Conservation (phyloP, 75 land plant genomes). For the Sequoia sempervirens region DNA sequence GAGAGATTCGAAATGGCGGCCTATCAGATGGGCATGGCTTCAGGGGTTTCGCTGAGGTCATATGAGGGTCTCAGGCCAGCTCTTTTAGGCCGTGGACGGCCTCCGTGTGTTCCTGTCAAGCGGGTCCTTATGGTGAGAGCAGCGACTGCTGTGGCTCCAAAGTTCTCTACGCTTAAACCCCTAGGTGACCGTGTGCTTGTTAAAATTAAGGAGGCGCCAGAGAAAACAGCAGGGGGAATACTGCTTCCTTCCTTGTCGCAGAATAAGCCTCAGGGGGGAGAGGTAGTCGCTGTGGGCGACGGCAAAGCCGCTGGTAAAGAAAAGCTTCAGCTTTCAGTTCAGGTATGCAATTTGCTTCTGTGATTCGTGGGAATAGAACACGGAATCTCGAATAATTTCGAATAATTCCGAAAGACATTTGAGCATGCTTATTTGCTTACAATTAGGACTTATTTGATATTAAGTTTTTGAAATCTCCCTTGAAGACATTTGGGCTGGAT, state of each 20-base stretch:
- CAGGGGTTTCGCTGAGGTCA: slow-evolving; percentile 14
- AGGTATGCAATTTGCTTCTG: slow-evolving; percentile 4
- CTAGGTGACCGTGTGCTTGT: slow-evolving; percentile 37
- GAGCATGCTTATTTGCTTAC: too few relatives aligned
- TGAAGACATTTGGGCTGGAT: too few relatives aligned
- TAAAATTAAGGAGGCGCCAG: slow-evolving; percentile 22
- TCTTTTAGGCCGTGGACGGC: neutral
- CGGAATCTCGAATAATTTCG: neutral
- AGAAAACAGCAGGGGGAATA: slow-evolving; percentile 37
- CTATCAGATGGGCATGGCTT: neutral
- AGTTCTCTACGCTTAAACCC: slow-evolving; percentile 37
- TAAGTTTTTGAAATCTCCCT: too few relatives aligned
- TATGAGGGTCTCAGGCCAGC: slow-evolving; percentile 35
- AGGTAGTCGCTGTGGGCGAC: slow-evolving; percentile 44
- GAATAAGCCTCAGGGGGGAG: slow-evolving; percentile 41
- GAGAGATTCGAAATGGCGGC: neutral
- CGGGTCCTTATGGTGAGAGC: slow-evolving; percentile 44
- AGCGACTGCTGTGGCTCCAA: slow-evolving; percentile 56
- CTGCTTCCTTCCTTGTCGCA: slow-evolving; percentile 28
- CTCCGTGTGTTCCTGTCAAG: slow-evolving; percentile 14
- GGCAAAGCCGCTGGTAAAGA: slow-evolving; percentile 30
- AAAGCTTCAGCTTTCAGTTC: slow-evolving; percentile 19
- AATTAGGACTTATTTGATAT: too few relatives aligned
- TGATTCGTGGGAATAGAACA: neutral
- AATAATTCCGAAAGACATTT: too few relatives aligned